phyloP scores from a whole-genome alignment of 306 rosid species.

The Inga leiocalycina region DNA sequence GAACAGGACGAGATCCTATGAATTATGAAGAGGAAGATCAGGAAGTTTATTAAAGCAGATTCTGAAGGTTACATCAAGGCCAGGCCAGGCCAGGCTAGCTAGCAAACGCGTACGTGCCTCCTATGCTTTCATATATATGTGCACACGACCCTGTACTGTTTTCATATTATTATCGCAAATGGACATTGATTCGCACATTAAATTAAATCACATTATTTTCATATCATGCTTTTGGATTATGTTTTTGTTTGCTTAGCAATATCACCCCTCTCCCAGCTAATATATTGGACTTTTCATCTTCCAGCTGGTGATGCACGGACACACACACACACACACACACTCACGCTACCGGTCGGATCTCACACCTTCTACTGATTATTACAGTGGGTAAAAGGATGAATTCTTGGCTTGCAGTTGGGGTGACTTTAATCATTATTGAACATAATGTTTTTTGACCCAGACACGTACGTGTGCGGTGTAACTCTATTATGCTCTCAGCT shows the following conservation, averaged over 20 bases:
- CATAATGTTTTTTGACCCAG: constrained; percentile 43
- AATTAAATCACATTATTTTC: constrained; percentile 7
- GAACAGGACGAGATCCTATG: background rate
- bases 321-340: background rate
- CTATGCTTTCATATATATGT: background rate
- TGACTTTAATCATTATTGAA: constrained; percentile 51
- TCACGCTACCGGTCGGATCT: background rate
- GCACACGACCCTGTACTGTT: background rate
- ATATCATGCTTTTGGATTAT: constrained; percentile 20
- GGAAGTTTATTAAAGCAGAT: background rate
- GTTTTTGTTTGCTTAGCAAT: background rate
- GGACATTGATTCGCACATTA: background rate
- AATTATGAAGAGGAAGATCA: background rate
- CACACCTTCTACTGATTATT: background rate
- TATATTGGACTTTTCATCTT: background rate
- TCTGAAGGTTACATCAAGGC: background rate
- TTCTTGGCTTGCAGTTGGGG: constrained; percentile 32
- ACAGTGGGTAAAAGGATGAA: background rate
- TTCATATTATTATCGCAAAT: background rate
- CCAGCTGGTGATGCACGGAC: background rate
- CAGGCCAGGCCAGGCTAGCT: background rate
- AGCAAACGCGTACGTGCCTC: background rate
- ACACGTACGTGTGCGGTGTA: constrained; percentile 51
- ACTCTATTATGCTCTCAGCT: constrained; percentile 29
- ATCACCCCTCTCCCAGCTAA: background rate